Percentiles rank a stretch among this genome's conserved stretches.
phyloP scores from a whole-genome alignment of 2,329 filamentous ascomycete species.

The Colletotrichum abscissum region DNA sequence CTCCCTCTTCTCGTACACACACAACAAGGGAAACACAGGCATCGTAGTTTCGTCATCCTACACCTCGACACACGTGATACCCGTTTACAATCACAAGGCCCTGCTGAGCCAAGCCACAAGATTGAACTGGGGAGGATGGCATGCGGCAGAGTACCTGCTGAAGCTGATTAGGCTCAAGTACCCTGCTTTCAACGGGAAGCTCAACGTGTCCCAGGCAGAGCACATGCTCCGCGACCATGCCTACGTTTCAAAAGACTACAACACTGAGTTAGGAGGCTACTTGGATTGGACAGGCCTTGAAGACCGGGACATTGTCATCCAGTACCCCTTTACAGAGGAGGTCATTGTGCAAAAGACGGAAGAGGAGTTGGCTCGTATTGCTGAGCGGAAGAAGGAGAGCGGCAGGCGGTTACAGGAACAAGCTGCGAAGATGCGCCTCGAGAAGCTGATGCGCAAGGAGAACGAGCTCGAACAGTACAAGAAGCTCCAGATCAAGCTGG shows the following conservation, averaged over 20 bases:
- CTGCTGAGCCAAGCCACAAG: slow-evolving; percentile 87
- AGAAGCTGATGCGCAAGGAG: slow-evolving; percentile 95
- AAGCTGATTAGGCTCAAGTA: slow-evolving; percentile 94
- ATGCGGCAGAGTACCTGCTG: slow-evolving; percentile 89
- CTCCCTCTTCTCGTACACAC: slow-evolving; percentile 93
- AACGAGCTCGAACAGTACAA: slow-evolving; percentile 95
- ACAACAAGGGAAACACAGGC: slow-evolving; percentile 89
- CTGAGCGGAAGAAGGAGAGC: slow-evolving; percentile 95
- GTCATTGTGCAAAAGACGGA: slow-evolving; percentile 91
- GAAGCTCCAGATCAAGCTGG: slow-evolving; percentile 78
- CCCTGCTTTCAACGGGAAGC: slow-evolving; percentile 85
- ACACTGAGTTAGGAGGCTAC: slow-evolving; percentile 78
- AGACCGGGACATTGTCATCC: slow-evolving; percentile 87
- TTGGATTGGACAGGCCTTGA: slow-evolving; percentile 94
- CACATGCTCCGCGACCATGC: slow-evolving; percentile 89
- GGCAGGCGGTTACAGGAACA: slow-evolving; percentile 93
- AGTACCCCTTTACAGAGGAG: slow-evolving; percentile 94
- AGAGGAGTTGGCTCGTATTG: slow-evolving; percentile 89
- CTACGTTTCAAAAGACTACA: slow-evolving; percentile 88
- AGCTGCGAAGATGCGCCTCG: slow-evolving; percentile 95
- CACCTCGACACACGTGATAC: slow-evolving; percentile 94
- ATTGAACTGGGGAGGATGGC: slow-evolving; percentile 93
- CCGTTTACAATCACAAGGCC: slow-evolving; percentile 87
- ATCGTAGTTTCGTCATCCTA: slow-evolving; percentile 93
- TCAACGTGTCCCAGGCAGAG: slow-evolving; percentile 88